Percentiles rank a stretch among this genome's conserved stretches.
Conservation (phyloP, 208 protist genomes). For the Lotmaria passim region DNA sequence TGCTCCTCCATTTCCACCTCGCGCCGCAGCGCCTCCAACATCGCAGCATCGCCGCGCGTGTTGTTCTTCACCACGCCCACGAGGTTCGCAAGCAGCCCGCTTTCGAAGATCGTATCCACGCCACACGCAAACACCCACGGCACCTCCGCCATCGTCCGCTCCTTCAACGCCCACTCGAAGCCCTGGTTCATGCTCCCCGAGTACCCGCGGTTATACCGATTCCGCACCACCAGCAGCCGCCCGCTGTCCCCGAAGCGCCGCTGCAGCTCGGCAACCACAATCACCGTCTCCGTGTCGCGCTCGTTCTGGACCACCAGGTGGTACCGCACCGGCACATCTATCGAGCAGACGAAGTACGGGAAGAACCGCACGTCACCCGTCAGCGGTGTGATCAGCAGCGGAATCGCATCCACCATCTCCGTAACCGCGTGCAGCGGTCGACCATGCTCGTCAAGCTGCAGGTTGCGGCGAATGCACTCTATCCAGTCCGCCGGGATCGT, state of each 20-base stretch:
- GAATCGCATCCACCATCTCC: constrained; percentile 35
- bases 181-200: constrained; percentile 44
- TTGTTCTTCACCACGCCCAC: constrained; percentile 17
- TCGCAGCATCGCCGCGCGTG: constrained; percentile 30
- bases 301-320: constrained; percentile 49
- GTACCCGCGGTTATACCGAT: constrained; percentile 46
- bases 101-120: constrained; percentile 44
- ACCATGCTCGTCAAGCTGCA: constrained; percentile 27
- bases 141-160: constrained; percentile 31
- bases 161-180: constrained; percentile 34
- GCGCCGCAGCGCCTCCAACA: constrained; percentile 29
- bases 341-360: constrained; percentile 38
- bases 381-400: constrained; percentile 48
- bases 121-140: constrained; percentile 45
- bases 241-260: constrained; percentile 37
- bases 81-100: constrained; percentile 29
- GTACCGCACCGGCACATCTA: constrained; percentile 47
- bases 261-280: constrained; percentile 34
- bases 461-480: constrained; percentile 30
- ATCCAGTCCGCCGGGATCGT: constrained; percentile 19
- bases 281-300: constrained; percentile 23
- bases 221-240: constrained; percentile 37
- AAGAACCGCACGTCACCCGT: constrained; percentile 44
- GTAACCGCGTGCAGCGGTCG: constrained; percentile 13
- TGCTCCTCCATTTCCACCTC: constrained; percentile 44